Conservation (phyloP, 495 filamentous ascomycete genomes). For the Amphirosellinia nigrospora region DNA sequence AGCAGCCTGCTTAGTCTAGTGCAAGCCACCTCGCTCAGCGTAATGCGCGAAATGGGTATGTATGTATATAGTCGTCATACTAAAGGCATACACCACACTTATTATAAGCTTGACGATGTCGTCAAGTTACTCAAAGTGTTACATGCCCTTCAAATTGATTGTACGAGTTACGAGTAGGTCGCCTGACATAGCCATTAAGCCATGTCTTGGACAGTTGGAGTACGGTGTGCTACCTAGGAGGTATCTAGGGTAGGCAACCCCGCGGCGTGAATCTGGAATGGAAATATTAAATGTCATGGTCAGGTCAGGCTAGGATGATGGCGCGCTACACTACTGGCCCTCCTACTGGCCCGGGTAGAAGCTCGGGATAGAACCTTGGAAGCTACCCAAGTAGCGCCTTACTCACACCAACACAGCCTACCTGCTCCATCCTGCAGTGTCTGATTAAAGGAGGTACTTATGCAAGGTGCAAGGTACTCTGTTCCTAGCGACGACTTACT, state of each 20-base stretch:
- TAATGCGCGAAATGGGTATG: not conserved
- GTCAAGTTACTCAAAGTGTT: not conserved
- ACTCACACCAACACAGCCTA: slow-evolving; percentile 15
- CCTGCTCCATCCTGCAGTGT: not conserved
- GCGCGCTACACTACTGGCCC: too few species aligned
- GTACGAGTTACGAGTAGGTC: not conserved
- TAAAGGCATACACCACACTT: too few species aligned
- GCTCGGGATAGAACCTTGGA: slow-evolving; percentile 7
- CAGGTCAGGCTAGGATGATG: not conserved
- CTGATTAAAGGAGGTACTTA: not conserved
- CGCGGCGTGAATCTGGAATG: slow-evolving; percentile 9
- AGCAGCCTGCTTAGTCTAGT: not conserved
- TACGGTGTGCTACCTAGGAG: not conserved
- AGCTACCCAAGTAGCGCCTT: not conserved
- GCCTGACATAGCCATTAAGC: not conserved
- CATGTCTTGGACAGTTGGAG: not conserved
- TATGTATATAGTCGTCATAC: not conserved
- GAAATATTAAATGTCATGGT: too few species aligned
- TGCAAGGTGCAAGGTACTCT: not conserved
- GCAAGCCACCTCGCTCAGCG: slow-evolving; percentile 1
- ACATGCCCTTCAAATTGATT: not conserved
- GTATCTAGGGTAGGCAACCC: not conserved
- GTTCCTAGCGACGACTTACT: not conserved
- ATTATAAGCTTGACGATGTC: not conserved
- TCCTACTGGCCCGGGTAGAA: slow-evolving; percentile 5